Percentiles rank a stretch among this genome's conserved stretches.
Conservation (phyloP, 2,329 filamentous ascomycete species). For the Xylariales sp. region DNA sequence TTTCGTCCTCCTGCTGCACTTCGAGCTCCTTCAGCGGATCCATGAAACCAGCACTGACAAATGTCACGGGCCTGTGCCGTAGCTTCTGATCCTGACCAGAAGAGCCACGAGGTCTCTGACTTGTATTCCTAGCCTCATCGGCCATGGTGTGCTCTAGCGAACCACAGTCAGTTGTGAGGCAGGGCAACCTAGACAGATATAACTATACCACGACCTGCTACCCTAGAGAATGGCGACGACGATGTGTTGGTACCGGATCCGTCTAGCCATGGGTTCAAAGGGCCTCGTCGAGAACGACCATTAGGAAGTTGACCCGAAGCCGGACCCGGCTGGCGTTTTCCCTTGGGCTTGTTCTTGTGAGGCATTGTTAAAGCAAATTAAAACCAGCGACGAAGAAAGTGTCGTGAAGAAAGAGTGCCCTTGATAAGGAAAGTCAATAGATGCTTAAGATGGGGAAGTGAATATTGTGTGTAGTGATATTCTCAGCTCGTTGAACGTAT, state of each 20-base stretch:
- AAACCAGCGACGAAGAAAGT: too few species aligned
- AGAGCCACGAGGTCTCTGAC: slow-evolving; percentile 36
- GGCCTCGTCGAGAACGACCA: not conserved
- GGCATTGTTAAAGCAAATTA: too few species aligned
- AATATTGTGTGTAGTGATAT: too few species aligned
- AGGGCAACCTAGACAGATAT: not conserved
- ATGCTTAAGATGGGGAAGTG: too few species aligned
- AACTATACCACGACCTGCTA: slow-evolving; percentile 1
- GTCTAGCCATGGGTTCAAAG: not conserved
- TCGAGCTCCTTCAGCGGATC: slow-evolving; percentile 43
- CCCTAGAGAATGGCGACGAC: not conserved
- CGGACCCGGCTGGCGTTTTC: slow-evolving; percentile 5
- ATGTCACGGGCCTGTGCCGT: slow-evolving; percentile 44
- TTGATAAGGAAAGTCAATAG: too few species aligned
- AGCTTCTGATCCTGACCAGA: slow-evolving; percentile 37
- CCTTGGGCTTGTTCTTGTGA: slow-evolving; percentile 4
- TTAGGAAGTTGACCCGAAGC: not conserved
- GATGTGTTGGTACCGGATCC: not conserved
- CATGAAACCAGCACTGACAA: slow-evolving; percentile 49
- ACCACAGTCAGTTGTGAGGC: slow-evolving; percentile 18
- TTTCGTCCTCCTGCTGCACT: slow-evolving; percentile 8
- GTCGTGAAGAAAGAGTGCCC: too few species aligned
- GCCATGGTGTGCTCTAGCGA: slow-evolving; percentile 35
- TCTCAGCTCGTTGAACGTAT: too few species aligned
- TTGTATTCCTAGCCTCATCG: slow-evolving; percentile 48